Evolutionary conservation across 2,329 filamentous ascomycete species (phyloP), one percentile per base, ranked within the genome.

Genomic region (Monosporascus ibericus): DNA sequence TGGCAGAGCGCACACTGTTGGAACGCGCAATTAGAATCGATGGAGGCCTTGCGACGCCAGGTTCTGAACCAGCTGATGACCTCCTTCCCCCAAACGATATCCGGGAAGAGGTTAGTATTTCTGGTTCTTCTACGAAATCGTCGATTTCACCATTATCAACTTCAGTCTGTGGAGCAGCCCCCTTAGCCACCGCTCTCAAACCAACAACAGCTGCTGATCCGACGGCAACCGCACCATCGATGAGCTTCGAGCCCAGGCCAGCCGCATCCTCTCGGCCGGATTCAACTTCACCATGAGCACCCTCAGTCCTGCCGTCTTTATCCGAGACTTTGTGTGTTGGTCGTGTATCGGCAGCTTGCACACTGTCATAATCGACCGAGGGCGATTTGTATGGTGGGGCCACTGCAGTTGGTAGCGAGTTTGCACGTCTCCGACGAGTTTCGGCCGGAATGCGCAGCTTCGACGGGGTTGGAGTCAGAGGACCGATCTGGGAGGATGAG

Each of bases 51-150:
- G 6, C 15, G n/a, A 30, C n/a, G 24, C 70, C 71, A 40, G 69
- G 67, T 7, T 82, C 79, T 0, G 78, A 78, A 2, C 69, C 65
- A 3, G 76, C 68, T 2, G 77, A 76, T 1, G 78, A 80, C 34
- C 72, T 73, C 57, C 75, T 74, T 36, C 78, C 78, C 30, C 73
- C 73, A 25, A 82, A 74, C 3, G 80, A 84, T 8, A 84, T 72
- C 37, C 80, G 72, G 3, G 79, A 75, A 0, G 80, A 81, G 0
- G 77, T 83, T 51, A 84, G 57, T 30, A 84, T 80, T 59, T 82
- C 72, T 2, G 79, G 77, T 59, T 81, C 75, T 75, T 88, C 79
- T 64, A 81, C 65, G 72, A 82, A 70, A 58, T 84, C 67, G 59
- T 80, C 58, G 65, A 77, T 59, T 63, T 81, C 68, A 55, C 77